Evolutionary conservation across 2,329 filamentous ascomycete species (phyloP).

Genomic region (Talaromyces atroroseus): DNA sequence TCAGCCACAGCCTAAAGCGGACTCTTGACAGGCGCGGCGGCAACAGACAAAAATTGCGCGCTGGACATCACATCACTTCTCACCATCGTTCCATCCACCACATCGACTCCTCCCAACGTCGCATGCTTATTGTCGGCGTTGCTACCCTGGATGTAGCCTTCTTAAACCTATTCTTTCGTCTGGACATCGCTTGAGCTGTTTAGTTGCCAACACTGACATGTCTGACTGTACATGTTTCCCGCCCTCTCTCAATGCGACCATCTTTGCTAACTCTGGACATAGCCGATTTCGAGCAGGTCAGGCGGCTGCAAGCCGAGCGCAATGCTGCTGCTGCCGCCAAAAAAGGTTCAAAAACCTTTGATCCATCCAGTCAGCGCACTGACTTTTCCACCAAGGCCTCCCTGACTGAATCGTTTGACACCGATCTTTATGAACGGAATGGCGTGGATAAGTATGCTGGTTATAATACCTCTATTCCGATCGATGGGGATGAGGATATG

Average conservation of each 20-base stretch:
- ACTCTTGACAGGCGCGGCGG: not conserved
- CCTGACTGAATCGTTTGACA: slow-evolving; percentile 81
- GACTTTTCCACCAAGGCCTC: slow-evolving; percentile 85
- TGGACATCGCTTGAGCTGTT: slow-evolving; percentile 20
- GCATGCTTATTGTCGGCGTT: slow-evolving; percentile 26
- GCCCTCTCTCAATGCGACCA: slow-evolving; percentile 10
- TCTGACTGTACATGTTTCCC: slow-evolving; percentile 37
- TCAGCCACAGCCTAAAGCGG: slow-evolving; percentile 2
- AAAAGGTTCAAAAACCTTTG: slow-evolving; percentile 76
- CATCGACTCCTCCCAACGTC: slow-evolving; percentile 17
- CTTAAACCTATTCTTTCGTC: slow-evolving; percentile 24
- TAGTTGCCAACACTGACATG: slow-evolving; percentile 29
- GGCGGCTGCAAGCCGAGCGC: slow-evolving; percentile 86
- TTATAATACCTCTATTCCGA: slow-evolving; percentile 84
- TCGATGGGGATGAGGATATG: slow-evolving; percentile 70
- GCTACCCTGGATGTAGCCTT: slow-evolving; percentile 32
- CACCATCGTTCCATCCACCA: slow-evolving; percentile 2
- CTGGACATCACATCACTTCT: not conserved
- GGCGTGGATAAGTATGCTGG: slow-evolving; percentile 76
- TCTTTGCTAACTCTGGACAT: slow-evolving; percentile 20
- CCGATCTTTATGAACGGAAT: slow-evolving; percentile 75
- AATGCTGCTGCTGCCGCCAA: slow-evolving; percentile 72
- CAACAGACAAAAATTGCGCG: slow-evolving; percentile 12
- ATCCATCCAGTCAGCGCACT: slow-evolving; percentile 72
- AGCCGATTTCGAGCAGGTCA: slow-evolving; percentile 82